Evolutionary conservation across 2,329 filamentous ascomycete species (phyloP), one percentile per base, ranked within the genome.

Genomic region (Colletotrichum viniferum): DNA sequence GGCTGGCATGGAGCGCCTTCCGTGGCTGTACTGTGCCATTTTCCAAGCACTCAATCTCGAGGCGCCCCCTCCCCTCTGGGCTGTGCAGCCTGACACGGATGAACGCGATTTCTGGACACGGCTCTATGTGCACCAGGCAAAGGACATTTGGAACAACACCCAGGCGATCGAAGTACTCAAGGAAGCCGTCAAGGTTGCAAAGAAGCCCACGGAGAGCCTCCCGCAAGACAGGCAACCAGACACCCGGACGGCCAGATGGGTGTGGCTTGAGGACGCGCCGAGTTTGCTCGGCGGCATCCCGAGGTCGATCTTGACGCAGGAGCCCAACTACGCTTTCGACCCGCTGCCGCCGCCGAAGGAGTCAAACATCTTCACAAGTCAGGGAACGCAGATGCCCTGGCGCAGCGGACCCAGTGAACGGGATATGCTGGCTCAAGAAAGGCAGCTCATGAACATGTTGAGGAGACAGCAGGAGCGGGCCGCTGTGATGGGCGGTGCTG

Each of bases 61-160:
- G 78, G 85, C 95, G 9, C 96, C 97, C 2, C 93, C 93, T 38
- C 90, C 92, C 1, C 90, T 98, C 36, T 98, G 97, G 96, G 96
- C 95, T 67, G 90, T 93, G 76, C 89, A 92, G 79, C 91, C 92
- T 1, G 90, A 92, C 34, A 87, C 90, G 14, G 88, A 92, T 61
- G 90, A 95, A 78, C 80, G 82, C 24, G 88, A 91, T 71, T 90
- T 98, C 48, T 91, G 95, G 80, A 92, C 92, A 6, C 92, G 94
- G 80, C 88, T 98, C 4, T 98, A 98, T 81, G 89, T 95, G 32
- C 88, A 91, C 72, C 91, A 94, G 60, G 90, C 94, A 6, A 96
- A 96, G 81, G 94, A 96, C 79, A 86, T 98, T 5, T 98, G 96
- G 96, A 96, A 96, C 81, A 95, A 93, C 5, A 89, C 94, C 1